Percentiles rank a stretch among this genome's conserved stretches.
Conservation (phyloP, 2,329 filamentous ascomycete genomes). For the Phialocephala subalpina region DNA sequence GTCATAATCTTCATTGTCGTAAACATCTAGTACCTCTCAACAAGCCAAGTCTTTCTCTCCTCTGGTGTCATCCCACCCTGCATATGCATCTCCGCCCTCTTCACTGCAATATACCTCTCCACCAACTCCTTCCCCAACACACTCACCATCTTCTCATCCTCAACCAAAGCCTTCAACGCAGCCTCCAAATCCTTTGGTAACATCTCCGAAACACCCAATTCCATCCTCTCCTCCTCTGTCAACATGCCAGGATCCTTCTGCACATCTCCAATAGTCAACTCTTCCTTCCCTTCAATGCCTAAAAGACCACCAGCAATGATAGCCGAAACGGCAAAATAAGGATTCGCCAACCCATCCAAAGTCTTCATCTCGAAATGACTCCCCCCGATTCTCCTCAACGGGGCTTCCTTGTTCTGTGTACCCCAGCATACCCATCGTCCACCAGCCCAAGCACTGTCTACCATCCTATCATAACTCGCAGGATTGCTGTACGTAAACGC, state of each 20-base stretch:
- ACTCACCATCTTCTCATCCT: slow-evolving; percentile 54
- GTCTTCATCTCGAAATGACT: slow-evolving; percentile 82
- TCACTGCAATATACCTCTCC: slow-evolving; percentile 63
- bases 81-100: slow-evolving; percentile 63
- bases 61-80: slow-evolving; percentile 56
- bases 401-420: slow-evolving; percentile 80
- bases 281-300: slow-evolving; percentile 56
- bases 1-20: neutral
- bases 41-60: slow-evolving; percentile 64
- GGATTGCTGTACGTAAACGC: slow-evolving; percentile 74
- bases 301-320: slow-evolving; percentile 66
- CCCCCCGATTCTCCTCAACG: slow-evolving; percentile 70
- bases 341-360: slow-evolving; percentile 82
- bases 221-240: slow-evolving; percentile 52
- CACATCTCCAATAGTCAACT: slow-evolving; percentile 62
- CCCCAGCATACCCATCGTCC: slow-evolving; percentile 84
- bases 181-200: slow-evolving; percentile 63
- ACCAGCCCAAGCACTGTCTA: slow-evolving; percentile 78
- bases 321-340: slow-evolving; percentile 73
- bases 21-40: slow-evolving; percentile 66
- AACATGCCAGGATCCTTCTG: slow-evolving; percentile 60
- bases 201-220: slow-evolving; percentile 60
- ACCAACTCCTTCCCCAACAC: slow-evolving; percentile 60
- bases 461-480: slow-evolving; percentile 73
- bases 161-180: slow-evolving; percentile 59